Percentiles rank a stretch among this genome's conserved stretches.
phyloP scores from a whole-genome alignment of 495 filamentous ascomycete genomes.

The Acidiella bohemica region DNA sequence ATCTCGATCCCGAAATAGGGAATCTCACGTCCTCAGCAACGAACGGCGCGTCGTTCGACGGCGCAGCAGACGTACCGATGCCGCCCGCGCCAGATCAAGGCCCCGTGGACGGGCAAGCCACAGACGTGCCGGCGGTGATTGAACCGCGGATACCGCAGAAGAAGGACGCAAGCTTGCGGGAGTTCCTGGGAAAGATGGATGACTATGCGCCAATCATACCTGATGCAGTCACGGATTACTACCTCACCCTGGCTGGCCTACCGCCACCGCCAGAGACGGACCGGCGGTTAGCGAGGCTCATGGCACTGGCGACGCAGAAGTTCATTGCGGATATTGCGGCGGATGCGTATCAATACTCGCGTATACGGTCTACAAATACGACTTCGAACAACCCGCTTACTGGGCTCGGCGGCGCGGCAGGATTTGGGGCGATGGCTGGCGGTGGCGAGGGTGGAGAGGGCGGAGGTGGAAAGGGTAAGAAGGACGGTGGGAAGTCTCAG shows the following conservation, averaged over 20 bases:
- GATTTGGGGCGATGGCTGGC: constrained; percentile 39
- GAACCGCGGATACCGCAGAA: constrained; percentile 48
- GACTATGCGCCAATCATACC: constrained; percentile 97
- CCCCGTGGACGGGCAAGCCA: constrained; percentile 32
- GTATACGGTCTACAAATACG: constrained; percentile 82
- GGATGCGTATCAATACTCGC: constrained; percentile 92
- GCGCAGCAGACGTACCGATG: background rate
- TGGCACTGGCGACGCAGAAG: constrained; percentile 91
- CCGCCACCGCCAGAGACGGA: constrained; percentile 79
- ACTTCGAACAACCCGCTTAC: constrained; percentile 75
- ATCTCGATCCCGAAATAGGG: constrained; percentile 23
- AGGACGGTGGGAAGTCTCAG: constrained; percentile 32
- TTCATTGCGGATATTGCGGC: constrained; percentile 96
- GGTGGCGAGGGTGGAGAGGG: constrained; percentile 3
- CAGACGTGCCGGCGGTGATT: constrained; percentile 8
- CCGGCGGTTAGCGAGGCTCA: constrained; percentile 74
- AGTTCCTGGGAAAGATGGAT: constrained; percentile 92
- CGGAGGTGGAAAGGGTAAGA: constrained; percentile 28
- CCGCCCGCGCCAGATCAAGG: constrained; percentile 16
- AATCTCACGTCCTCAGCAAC: constrained; percentile 18
- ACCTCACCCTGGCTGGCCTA: constrained; percentile 87
- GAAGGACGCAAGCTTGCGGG: constrained; percentile 80
- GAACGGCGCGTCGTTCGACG: background rate
- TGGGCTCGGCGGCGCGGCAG: constrained; percentile 64
- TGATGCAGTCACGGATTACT: constrained; percentile 94